Base-by-base conservation (phyloP, 306 rosid species). In the Canavalia ensiformis region DNA sequence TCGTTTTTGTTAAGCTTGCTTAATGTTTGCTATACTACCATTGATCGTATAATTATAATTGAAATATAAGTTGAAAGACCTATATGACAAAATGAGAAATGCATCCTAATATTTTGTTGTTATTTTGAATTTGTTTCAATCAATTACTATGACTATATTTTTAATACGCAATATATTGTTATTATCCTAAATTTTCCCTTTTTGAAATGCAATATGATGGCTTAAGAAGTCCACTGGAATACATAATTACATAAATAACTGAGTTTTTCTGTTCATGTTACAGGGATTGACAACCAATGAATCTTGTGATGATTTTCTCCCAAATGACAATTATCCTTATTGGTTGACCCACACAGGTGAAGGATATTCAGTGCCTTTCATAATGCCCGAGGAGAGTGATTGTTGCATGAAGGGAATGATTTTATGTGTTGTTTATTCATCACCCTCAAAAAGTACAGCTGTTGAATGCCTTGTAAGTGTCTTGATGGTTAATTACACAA, bases 401-500 rank as follows among this genome's bases (percentile, higher is more conserved):
- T 2, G 11, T 13, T 3, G 4, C 11, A 5, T 78, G 41, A 68
- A 56, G 9, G 82, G 68, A 8, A 78, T 78, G 68, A 2, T 9
- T 30, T 18, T 57, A 11, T 57, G 54, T 35, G 34, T 74, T 29
- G 34, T 56, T 41, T 57, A 74, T 57, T 74, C 41, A 8, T 42
- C 56, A 4, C 2, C 25, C 39, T 13, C 37, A 0, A 28, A 29
- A 49, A 57, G 3, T 13, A 10, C 2, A n/a, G 50, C 39, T 3
- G 49, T 25, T 42, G 68, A 41, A 30, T 57, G 30, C 44, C 80
- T 18, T 46, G 12, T 6, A 3, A 0, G 41, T 29, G 54, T 60
- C 3, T 25, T 56, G 80, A 33, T 79, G 0, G 45, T 59, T 8
- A 79, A 79, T 70, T 18, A 45, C 63, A 69, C 77, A 6, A 70